Evolutionary conservation across 768 basidiomycete species (phyloP), one percentile per base, ranked within the genome.

Genomic region (Russula sp.): DNA sequence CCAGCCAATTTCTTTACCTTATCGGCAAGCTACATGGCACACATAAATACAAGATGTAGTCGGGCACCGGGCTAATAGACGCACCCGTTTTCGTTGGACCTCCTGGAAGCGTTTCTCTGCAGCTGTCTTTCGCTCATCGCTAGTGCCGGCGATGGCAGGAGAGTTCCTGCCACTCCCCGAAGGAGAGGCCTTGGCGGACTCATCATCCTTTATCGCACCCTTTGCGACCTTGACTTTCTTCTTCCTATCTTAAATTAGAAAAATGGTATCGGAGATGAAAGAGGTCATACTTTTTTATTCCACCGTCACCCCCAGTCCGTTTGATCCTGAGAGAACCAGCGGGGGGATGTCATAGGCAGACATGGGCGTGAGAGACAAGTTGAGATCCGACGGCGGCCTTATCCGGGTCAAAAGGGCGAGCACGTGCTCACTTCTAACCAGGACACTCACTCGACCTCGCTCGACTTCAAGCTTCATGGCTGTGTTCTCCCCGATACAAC

Each of bases 281-380:
- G 32, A 16, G 62, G 2, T 74, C 84, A 67, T 69, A 92, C 92
- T 93, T 94, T 76, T 94, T 94, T 52, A 86, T 85, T 62, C 89
- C 81, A 3, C 90, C 89, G 62, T 89, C 91, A 68, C 90, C 91
- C 30, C 79, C 79, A 38, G 88, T 87, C 40, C 89, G 85, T 78
- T 94, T 95, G 72, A 95, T 82, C 75, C 93, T 95, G 74, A 95
- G 88, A 69, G 90, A 86, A 73, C 93, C 92, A 54, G 91, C 89
- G 61, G 90, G 87, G 74, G 86, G 76, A 89, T 80, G 77, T 89
- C 85, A 76, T 95, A 94, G 75, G 90, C 90, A 62, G 88, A 86
- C 89, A 92, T 92, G 76, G 69, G 16, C 46, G 68, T 61, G 48
- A 49, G 61, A 40, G 61, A 38, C 20, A 28, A 49, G 20, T 14